phyloP scores from a whole-genome alignment of 495 filamentous ascomycete species.

The Hyaloscypha bicolor region DNA sequence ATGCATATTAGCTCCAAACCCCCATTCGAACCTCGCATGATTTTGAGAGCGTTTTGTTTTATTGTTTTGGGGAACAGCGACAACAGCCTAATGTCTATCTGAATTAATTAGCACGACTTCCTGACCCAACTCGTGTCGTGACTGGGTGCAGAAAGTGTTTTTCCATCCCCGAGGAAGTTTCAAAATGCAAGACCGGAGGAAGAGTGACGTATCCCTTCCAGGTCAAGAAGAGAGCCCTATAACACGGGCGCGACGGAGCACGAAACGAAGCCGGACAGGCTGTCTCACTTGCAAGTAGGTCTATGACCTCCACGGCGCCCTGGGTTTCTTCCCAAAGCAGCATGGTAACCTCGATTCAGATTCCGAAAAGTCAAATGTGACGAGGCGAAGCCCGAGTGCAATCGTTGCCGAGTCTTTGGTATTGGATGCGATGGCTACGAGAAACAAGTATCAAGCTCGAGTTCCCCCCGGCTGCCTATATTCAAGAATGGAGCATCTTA shows the following conservation, averaged over 20 bases:
- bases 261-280: conserved; percentile 5
- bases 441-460: not conserved
- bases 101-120: too few species aligned
- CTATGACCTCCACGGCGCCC: not conserved
- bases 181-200: not conserved
- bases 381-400: conserved; percentile 8
- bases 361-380: conserved; percentile 18
- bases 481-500: not conserved
- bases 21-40: too few species aligned
- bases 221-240: not conserved
- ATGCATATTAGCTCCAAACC: too few species aligned
- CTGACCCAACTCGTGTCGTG: too few species aligned
- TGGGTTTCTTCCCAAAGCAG: not conserved
- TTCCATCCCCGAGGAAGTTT: not conserved
- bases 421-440: conserved; percentile 17
- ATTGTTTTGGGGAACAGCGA: too few species aligned
- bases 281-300: conserved; percentile 14
- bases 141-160: too few species aligned
- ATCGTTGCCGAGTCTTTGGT: not conserved
- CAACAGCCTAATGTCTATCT: too few species aligned
- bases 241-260: conserved; percentile 1
- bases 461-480: not conserved
- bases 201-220: not conserved
- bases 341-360: not conserved
- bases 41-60: too few species aligned